Conservation (phyloP, 257 asterid species). For the Solanum chiquidenum region DNA sequence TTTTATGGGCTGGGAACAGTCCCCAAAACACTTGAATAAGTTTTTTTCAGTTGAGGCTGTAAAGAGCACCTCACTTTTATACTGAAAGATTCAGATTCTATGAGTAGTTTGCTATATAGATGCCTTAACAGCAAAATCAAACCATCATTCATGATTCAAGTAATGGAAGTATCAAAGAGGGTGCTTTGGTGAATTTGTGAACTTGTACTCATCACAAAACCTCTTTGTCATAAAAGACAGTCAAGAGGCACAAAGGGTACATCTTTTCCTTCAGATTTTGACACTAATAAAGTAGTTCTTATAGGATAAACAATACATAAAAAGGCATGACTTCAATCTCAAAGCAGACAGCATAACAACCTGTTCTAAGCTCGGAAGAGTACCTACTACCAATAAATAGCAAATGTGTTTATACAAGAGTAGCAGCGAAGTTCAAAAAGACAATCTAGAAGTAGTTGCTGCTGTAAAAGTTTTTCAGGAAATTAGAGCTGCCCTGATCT, state of each 20-base stretch:
- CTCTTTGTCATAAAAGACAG: neutral
- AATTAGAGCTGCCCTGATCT: slow-evolving; percentile 51
- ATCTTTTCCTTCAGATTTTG: neutral
- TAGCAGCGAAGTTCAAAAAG: neutral
- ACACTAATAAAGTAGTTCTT: neutral
- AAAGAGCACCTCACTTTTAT: neutral
- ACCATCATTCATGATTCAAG: neutral
- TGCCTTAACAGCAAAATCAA: neutral
- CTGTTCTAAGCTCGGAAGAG: neutral
- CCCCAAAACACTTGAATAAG: too few species aligned
- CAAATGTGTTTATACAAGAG: neutral
- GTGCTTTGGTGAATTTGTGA: too few species aligned
- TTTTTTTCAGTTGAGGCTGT: neutral
- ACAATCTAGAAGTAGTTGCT: slow-evolving; percentile 56
- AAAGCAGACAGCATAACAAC: neutral
- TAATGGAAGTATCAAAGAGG: neutral
- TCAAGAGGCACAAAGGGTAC: neutral
- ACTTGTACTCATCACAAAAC: neutral
- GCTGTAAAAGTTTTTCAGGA: slow-evolving; percentile 65
- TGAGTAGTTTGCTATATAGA: neutral
- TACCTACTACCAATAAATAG: neutral
- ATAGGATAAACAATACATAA: neutral
- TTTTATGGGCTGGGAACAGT: neutral
- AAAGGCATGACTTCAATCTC: neutral
- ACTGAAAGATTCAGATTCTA: neutral